Base-by-base conservation (phyloP, 2,329 filamentous ascomycete species). In the Penicillium sp. region DNA sequence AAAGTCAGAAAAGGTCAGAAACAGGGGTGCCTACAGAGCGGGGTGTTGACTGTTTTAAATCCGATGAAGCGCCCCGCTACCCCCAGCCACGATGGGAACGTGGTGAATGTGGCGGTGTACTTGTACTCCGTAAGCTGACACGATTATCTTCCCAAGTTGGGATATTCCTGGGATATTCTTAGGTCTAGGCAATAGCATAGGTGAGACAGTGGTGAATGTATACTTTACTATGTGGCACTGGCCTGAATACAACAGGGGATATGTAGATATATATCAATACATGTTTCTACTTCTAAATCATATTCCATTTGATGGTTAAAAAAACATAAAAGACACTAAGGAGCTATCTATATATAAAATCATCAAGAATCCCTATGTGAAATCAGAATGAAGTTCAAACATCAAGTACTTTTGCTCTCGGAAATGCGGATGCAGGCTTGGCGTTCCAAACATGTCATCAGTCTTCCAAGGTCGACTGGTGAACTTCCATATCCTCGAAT, bases 51-150 rank as follows among this genome's bases (percentile, higher is more conserved):
- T 46, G 37, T 42, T 54, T 41, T 45, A 35, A 48, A 47, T 41
- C 21, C 21, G 21, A 48, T 47, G 43, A 45, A 45, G 29, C 3
- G 63, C 64, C 64, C 64, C 64, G 64, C 64, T 62, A 52, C 58
- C 9, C 62, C 62, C 60, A 67, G 64, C 64, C 64, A 67, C 64
- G 57, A 64, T 61, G 61, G 55, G 35, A 55, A 53, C 51, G 60
- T 61, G 58, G 58, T 52, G 40, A 52, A 31, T 31, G 60, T 62
- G 60, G 60, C 55, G 55, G 55, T 57, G 55, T 54, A 53, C 33
- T 3, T 47, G 27, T 50, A 45, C 37, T 31, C 33, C 23, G n/a
- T 50, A 19, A 31, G 35, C 27, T 50, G 35, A 41, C 48, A 41
- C 13, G 35, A 27, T 10, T 17, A 10, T 29, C 21, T 50, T 33